A percentile compares a stretch with the other conserved stretches of the same genome.
Evolutionary conservation across 345 rosid genomes (phyloP).

Genomic region (Ceriops zippeliana): DNA sequence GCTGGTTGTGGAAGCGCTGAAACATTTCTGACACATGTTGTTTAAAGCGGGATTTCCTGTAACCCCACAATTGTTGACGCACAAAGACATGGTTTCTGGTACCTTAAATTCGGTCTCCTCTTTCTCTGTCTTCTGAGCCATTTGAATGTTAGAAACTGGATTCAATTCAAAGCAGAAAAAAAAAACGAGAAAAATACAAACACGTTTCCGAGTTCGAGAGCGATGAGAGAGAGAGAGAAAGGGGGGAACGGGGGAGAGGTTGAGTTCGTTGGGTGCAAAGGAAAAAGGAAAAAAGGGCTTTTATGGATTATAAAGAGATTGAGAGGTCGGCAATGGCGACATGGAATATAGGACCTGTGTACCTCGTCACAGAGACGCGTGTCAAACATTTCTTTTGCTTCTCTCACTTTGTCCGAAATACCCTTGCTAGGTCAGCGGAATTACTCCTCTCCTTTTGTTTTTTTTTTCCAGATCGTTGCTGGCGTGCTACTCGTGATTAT

Average conservation of each 20-base stretch:
- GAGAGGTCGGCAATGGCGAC: slow-evolving; percentile 57
- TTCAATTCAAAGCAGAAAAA: no score
- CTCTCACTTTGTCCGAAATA: slow-evolving; percentile 7
- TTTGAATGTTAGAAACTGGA: background rate
- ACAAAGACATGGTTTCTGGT: slow-evolving; percentile 64
- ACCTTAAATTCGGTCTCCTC: slow-evolving; percentile 97
- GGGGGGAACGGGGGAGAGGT: background rate
- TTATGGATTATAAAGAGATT: slow-evolving; percentile 25
- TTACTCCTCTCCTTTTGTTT: slow-evolving; percentile 11
- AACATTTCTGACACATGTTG: slow-evolving; percentile 97
- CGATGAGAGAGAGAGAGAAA: background rate
- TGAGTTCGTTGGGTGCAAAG: background rate
- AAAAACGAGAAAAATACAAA: background rate
- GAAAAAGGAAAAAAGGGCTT: background rate
- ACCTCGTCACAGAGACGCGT: slow-evolving; percentile 75
- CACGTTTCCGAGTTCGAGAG: background rate
- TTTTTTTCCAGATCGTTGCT: slow-evolving; percentile 17
- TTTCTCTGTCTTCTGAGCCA: slow-evolving; percentile 89
- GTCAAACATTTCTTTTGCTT: slow-evolving; percentile 44
- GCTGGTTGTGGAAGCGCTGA: slow-evolving; percentile 52
- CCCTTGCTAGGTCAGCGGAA: slow-evolving; percentile 28
- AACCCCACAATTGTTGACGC: slow-evolving; percentile 81
- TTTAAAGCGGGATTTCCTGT: slow-evolving; percentile 86
- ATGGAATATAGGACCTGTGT: slow-evolving; percentile 47
- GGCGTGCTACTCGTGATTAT: slow-evolving; percentile 43